Conservation (phyloP, 495 filamentous ascomycete species). For the Aspergillus panamensis region DNA sequence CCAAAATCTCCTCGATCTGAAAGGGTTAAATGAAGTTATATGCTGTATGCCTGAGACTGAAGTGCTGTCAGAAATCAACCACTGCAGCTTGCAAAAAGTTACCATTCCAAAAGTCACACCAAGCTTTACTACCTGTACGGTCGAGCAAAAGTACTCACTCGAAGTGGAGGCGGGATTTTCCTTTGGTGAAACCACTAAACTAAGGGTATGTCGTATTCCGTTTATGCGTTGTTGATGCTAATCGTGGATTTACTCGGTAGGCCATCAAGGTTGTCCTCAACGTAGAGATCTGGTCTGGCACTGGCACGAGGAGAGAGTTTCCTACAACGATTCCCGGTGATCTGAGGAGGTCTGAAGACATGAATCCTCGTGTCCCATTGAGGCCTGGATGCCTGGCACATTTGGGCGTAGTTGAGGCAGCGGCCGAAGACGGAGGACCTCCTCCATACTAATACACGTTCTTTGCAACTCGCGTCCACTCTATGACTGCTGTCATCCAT, state of each 20-base stretch:
- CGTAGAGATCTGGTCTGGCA: slow-evolving; percentile 1
- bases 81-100: background rate
- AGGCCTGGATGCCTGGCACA: background rate
- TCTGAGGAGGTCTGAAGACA: background rate
- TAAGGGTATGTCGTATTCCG: background rate
- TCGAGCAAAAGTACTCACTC: slow-evolving; percentile 2
- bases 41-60: background rate
- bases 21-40: background rate
- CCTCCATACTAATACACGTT: background rate
- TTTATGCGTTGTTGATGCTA: background rate
- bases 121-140: slow-evolving; percentile 2
- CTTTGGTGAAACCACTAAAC: background rate
- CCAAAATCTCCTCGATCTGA: background rate
- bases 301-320: background rate
- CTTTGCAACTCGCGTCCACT: too few relatives aligned
- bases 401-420: background rate
- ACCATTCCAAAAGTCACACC: background rate
- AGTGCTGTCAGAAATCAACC: slow-evolving; percentile 1
- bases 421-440: background rate
- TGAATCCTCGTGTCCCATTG: background rate
- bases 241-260: background rate
- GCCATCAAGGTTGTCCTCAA: slow-evolving; percentile 1
- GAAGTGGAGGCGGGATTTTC: background rate
- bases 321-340: background rate
- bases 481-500: too few relatives aligned